Evolutionary conservation across 1,139 yeast genomes (phyloP).

Genomic region (Tardiomyces blankii): DNA sequence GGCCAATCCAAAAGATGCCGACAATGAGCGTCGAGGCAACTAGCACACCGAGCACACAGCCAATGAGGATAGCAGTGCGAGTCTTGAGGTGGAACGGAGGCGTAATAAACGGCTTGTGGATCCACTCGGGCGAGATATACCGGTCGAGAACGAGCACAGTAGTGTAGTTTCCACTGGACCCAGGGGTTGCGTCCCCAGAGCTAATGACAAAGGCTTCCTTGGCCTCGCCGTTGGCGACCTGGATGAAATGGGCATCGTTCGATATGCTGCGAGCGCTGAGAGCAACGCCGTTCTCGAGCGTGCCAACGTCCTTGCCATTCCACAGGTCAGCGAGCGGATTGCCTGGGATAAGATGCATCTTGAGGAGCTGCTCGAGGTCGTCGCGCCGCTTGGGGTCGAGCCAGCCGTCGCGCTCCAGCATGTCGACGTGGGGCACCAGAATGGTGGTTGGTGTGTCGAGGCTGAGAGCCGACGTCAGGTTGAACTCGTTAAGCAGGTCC

Average conservation of each 20-base stretch:
- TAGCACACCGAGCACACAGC: conserved; percentile 26
- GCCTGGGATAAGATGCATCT: conserved; percentile 60
- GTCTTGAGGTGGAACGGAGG: conserved; percentile 25
- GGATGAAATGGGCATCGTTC: conserved; percentile 23
- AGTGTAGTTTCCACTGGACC: conserved; percentile 22
- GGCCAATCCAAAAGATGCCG: conserved; percentile 12
- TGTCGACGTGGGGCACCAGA: conserved; percentile 59
- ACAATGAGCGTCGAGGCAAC: conserved; percentile 13
- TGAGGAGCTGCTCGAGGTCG: conserved; percentile 42
- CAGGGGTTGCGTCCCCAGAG: conserved; percentile 53
- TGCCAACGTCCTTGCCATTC: conserved; percentile 25
- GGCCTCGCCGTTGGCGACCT: conserved; percentile 40
- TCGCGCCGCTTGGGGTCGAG: conserved; percentile 17
- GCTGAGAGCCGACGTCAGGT: conserved; percentile 16
- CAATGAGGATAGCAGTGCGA: conserved; percentile 24
- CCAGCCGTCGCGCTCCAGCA: conserved; percentile 40
- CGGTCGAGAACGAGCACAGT: conserved; percentile 67
- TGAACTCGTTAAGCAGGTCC: conserved; percentile 34
- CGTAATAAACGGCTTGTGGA: conserved; percentile 22
- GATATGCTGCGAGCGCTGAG: conserved; percentile 32
- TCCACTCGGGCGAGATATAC: conserved; percentile 58
- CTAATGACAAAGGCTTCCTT: conserved; percentile 55
- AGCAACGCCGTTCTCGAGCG: conserved; percentile 33
- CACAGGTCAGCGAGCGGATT: conserved; percentile 31
- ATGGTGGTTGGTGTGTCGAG: conserved; percentile 37